Percentiles rank a stretch among this genome's conserved stretches.
Conservation (phyloP, 176 grass and related monocot genomes). For the Lolium rigidum region DNA sequence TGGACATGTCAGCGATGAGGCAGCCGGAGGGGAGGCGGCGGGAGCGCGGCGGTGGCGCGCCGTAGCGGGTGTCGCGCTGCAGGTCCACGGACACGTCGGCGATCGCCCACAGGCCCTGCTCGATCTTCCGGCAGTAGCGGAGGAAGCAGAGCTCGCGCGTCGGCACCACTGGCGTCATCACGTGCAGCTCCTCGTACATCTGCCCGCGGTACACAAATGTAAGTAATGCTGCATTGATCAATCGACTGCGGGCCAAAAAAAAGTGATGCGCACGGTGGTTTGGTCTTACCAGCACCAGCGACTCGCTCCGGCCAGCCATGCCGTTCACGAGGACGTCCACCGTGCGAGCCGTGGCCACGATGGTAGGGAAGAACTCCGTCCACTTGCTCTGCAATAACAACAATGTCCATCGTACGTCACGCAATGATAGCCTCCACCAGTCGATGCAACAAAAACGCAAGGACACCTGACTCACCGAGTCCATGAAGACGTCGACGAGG, state of each 20-base stretch:
- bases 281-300: slow-evolving; percentile 67
- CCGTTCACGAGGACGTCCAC: slow-evolving; percentile 76
- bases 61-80: slow-evolving; percentile 50
- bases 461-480: slow-evolving; percentile 49
- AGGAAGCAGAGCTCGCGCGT: slow-evolving; percentile 89
- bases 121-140: slow-evolving; percentile 83
- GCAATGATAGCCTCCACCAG: background rate
- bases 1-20: slow-evolving; percentile 82
- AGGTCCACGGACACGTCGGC: slow-evolving; percentile 85
- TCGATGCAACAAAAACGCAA: background rate
- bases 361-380: slow-evolving; percentile 73
- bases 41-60: slow-evolving; percentile 46
- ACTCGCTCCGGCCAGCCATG: slow-evolving; percentile 76
- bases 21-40: slow-evolving; percentile 78
- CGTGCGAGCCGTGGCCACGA: slow-evolving; percentile 76
- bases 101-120: slow-evolving; percentile 83
- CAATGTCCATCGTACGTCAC: slow-evolving; percentile 16
- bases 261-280: background rate
- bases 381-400: slow-evolving; percentile 62
- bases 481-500: slow-evolving; percentile 88
- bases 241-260: background rate
- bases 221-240: background rate
- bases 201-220: background rate
- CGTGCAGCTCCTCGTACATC: slow-evolving; percentile 92
- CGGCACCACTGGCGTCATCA: slow-evolving; percentile 81